A percentile compares a stretch with the other conserved stretches of the same genome.
Evolutionary conservation across 495 filamentous ascomycete species (phyloP).

Genomic region (Annulohypoxylon stygium): DNA sequence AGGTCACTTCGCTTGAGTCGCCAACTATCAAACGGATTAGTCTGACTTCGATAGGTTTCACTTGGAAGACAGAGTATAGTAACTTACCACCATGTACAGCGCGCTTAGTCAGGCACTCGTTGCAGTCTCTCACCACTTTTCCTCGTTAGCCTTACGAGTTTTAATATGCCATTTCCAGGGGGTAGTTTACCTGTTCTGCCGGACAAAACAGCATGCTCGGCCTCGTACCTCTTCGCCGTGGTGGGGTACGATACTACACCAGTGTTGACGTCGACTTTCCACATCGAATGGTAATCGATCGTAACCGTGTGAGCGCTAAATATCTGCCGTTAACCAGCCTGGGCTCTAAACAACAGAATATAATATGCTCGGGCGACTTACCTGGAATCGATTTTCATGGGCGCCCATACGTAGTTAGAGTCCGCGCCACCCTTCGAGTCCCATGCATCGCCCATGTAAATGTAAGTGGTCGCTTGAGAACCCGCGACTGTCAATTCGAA

Average conservation of each 20-base stretch:
- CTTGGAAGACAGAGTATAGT: background rate
- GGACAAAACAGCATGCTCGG: conserved; percentile 49
- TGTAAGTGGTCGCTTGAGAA: conserved; percentile 56
- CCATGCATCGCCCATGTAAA: conserved; percentile 63
- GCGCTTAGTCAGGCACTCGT: conserved; percentile 50
- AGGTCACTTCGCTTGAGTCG: conserved; percentile 50
- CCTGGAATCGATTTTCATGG: conserved; percentile 53
- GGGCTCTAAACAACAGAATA: background rate
- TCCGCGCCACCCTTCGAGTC: conserved; percentile 56
- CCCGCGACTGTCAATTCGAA: conserved; percentile 59
- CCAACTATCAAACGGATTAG: conserved; percentile 30
- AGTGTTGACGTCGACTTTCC: conserved; percentile 60
- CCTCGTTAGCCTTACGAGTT: conserved; percentile 9
- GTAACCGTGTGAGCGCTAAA: conserved; percentile 50
- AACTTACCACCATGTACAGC: conserved; percentile 49
- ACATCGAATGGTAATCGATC: conserved; percentile 60
- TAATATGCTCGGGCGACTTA: conserved; percentile 24
- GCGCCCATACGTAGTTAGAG: conserved; percentile 60
- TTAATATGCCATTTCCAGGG: background rate
- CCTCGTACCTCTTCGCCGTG: conserved; percentile 53
- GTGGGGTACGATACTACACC: conserved; percentile 55
- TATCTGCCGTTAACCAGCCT: background rate
- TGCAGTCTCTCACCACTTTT: conserved; percentile 46
- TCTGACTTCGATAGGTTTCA: background rate
- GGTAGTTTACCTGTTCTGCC: conserved; percentile 48